Evolutionary conservation across 345 rosid genomes (phyloP).

Genomic region (Euclidium syriacum): DNA sequence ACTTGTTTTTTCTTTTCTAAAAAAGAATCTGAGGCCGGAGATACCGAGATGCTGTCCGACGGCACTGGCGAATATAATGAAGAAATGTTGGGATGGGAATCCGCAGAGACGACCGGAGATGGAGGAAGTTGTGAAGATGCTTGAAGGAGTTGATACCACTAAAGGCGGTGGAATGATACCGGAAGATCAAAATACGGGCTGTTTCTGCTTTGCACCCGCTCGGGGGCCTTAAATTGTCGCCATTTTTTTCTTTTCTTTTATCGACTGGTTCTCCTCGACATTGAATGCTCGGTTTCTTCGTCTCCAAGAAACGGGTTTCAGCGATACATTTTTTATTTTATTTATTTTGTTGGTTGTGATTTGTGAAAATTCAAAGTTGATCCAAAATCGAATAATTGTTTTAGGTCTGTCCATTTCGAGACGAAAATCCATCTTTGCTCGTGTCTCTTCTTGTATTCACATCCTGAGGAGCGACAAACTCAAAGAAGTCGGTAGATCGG

Average conservation of each 20-base stretch:
- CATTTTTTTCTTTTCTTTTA: not conserved
- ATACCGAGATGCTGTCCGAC: constrained; percentile 87
- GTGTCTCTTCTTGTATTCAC: too few relatives aligned
- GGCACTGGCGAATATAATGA: constrained; percentile 62
- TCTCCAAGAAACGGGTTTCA: not conserved
- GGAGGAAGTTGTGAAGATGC: constrained; percentile 71
- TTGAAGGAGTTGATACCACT: constrained; percentile 76
- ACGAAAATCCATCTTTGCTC: too few relatives aligned
- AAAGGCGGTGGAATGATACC: constrained; percentile 99
- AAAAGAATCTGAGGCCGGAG: constrained; percentile 79
- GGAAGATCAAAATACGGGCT: constrained; percentile 54
- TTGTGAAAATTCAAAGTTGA: not conserved
- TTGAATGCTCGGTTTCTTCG: constrained; percentile 5
- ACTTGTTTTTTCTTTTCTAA: not conserved
- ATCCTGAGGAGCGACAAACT: too few relatives aligned
- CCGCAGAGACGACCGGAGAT: constrained; percentile 81
- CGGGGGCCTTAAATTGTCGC: constrained; percentile 67
- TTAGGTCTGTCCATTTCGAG: too few relatives aligned
- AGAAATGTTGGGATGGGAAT: constrained; percentile 78
- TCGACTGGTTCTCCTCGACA: not conserved
- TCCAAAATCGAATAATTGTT: not conserved
- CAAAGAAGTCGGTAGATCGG: too few relatives aligned
- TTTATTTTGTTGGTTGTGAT: not conserved
- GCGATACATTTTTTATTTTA: not conserved
- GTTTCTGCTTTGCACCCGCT: constrained; percentile 66